These are phyloP conservation scores for Sarocladium strictum DNA, from an alignment of 2,329 filamentous ascomycete species.

Conservation along the genomic window DNA sequence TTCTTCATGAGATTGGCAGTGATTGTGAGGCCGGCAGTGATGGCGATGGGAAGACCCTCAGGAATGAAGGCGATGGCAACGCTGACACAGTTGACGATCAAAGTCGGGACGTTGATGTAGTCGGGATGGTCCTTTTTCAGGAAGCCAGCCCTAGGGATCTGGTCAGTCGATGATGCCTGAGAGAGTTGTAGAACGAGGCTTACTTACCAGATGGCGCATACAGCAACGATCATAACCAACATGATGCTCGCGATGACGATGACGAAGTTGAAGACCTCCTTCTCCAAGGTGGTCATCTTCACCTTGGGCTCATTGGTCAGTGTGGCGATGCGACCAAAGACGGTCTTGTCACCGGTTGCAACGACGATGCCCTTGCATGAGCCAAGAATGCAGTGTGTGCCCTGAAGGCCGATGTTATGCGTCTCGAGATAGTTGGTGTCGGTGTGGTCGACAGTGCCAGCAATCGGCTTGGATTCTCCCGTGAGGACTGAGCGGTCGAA, in stretches of 20 bases:
- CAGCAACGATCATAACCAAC: slow-evolving; percentile 56
- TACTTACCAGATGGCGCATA: slow-evolving; percentile 60
- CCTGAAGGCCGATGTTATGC: slow-evolving; percentile 68
- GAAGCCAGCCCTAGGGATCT: slow-evolving; percentile 54
- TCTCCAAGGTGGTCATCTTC: slow-evolving; percentile 63
- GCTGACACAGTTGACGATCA: slow-evolving; percentile 69
- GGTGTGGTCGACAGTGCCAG: slow-evolving; percentile 58
- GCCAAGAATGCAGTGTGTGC: slow-evolving; percentile 72
- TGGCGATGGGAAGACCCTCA: slow-evolving; percentile 64
- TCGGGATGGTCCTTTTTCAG: slow-evolving; percentile 58
- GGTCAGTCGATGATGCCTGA: background rate
- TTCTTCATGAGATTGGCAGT: slow-evolving; percentile 71
- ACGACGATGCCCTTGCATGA: slow-evolving; percentile 62
- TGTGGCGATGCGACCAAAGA: slow-evolving; percentile 71
- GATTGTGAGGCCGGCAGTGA: slow-evolving; percentile 68
- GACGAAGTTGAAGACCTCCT: slow-evolving; percentile 69
- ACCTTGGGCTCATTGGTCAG: slow-evolving; percentile 64
- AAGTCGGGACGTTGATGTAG: slow-evolving; percentile 65
- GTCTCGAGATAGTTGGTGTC: slow-evolving; percentile 74
- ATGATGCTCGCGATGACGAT: slow-evolving; percentile 64
- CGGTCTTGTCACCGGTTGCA: slow-evolving; percentile 64
- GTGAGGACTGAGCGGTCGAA: slow-evolving; percentile 69
- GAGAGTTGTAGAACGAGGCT: too few species aligned
- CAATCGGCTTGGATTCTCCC: slow-evolving; percentile 61
- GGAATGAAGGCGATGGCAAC: slow-evolving; percentile 73